Percentiles rank a stretch among this genome's conserved stretches.
phyloP scores from a whole-genome alignment of 2,329 filamentous ascomycete genomes.

The Hypoxylon sp. region DNA sequence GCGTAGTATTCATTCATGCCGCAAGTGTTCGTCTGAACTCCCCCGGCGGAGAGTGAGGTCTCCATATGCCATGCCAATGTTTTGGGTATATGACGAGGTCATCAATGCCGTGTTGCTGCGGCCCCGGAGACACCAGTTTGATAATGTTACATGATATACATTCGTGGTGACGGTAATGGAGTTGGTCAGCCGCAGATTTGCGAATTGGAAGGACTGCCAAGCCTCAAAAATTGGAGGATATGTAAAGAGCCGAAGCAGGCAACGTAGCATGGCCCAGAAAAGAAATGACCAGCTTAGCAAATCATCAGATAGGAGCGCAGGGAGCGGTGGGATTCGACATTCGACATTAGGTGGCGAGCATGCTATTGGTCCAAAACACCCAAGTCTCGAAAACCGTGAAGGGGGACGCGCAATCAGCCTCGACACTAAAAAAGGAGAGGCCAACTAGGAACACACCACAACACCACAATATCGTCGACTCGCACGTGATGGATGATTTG shows the following conservation, averaged over 20 bases:
- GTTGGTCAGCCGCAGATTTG: constrained; percentile 29
- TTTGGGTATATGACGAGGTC: constrained; percentile 22
- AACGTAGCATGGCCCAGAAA: constrained; percentile 37
- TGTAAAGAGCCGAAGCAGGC: constrained; percentile 36
- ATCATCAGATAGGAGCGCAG: constrained; percentile 26
- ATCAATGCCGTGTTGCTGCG: constrained; percentile 1
- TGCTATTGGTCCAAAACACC: constrained; percentile 41
- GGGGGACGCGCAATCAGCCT: constrained; percentile 45
- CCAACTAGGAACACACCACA: constrained; percentile 27
- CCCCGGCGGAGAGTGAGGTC: constrained; percentile 5
- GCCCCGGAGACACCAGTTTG: constrained; percentile 6
- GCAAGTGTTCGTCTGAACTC: constrained; percentile 13
- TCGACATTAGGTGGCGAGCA: constrained; percentile 25
- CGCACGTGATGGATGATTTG: constrained; percentile 31
- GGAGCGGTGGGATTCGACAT: constrained; percentile 31
- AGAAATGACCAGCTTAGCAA: constrained; percentile 33
- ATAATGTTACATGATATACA: constrained; percentile 31
- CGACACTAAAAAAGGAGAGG: constrained; percentile 28
- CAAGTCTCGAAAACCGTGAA: constrained; percentile 39
- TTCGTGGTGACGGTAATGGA: constrained; percentile 19
- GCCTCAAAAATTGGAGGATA: constrained; percentile 24
- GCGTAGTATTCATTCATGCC: constrained; percentile 9
- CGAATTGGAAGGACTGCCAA: constrained; percentile 32
- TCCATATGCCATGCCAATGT: constrained; percentile 1
- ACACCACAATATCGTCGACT: constrained; percentile 1